Base-by-base conservation (phyloP, 345 rosid genomes). In the Iberis pinnata region DNA sequence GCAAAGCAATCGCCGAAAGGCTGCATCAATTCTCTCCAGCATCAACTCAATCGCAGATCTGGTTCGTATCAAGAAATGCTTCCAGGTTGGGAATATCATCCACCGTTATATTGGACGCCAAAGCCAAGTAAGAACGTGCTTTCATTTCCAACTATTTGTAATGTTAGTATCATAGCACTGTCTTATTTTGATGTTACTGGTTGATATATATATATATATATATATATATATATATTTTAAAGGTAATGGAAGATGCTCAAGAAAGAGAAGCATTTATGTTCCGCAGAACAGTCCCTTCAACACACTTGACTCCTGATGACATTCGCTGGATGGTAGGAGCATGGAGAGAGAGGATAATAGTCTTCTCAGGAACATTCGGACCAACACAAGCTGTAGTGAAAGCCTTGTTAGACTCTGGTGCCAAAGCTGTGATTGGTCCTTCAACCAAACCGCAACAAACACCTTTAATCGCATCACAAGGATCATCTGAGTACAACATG, bases 251-350 rank as follows among this genome's bases (percentile, higher is more conserved):
- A 71, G 97, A 92, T 63, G 95, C 80, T 71, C 83, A 72, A 70
- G 98, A 92, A 73, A 83, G 85, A 10, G 88, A 67, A 10, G 89
- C 98, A 5, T 92, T 83, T 63, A 92, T 88, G 98, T 92, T 92
- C 47, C 95, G 95, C 1, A 73, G 98, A 59, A 92, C 97, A 5
- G 95, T 92, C 67, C 97, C 98, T 65, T 78, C 83, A 2, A 63
- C 76, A 65, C 89, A 92, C 67, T 58, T 92, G 59, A 81, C 97
- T 32, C 75, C 95, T 20, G 97, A 88, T 54, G 98, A 92, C 69
- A 83, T 83, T 63, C 96, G 97, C 37, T 88, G 93, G 98, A 92
- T 88, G 98, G 98, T 77, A 32, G 98, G 98, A 69, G 95, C 95
- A 54, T 92, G 98, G 97, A 80, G 98, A 67, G 98, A 88, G 39